Base-by-base conservation (phyloP, 352 stramenopile genomes). In the Lagenidium sp. region DNA sequence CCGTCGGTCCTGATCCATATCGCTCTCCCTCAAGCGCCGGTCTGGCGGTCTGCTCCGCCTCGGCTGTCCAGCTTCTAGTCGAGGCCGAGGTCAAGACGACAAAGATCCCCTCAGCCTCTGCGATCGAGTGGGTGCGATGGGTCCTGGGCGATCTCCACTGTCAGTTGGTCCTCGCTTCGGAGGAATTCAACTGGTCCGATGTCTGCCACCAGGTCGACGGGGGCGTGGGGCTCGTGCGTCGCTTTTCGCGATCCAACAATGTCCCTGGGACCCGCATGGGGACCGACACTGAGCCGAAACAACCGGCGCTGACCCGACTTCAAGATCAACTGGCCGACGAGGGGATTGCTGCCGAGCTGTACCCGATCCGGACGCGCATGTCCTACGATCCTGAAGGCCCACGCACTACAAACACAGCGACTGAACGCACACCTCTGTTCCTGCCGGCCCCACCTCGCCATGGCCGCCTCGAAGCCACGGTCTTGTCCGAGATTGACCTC, bases 401-500 rank as follows among this genome's bases (percentile, higher is more conserved):
- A 18, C 13, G 12, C 22, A 13, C 4, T 20, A 37, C 29, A 4
- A 15, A 35, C 11, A 18, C 4, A 15, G 38, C 6, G 31, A 54
- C 31, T 18, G 52, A 60, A 19, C 38, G 19, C 0, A 60, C 38
- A 6, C 52, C 52, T 12, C 36, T 60, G 23, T 30, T 60, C 2
- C 31, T 42, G 11, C 13, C 2, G 18, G 23, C 8, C 31, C 23
- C 31, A 42, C 4, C 15, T 22, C 8, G 38, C 20, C 3, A 47
- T 40, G n/a, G n/a, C n/a, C n/a, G 8, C 35, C 16, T 31, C n/a
- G 41, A 52, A 19, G 26, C 42, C 12, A 60, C 52, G 2, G 29
- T 60, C n/a, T 36, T 60, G 0, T 60, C 52, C 1, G 52, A 60
- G 24, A 45, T 54, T 31, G 52, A 60, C 21, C 16, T 60, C 0